phyloP scores from a whole-genome alignment of 163 green algal genomes.

The Prototheca wickerhamii region DNA sequence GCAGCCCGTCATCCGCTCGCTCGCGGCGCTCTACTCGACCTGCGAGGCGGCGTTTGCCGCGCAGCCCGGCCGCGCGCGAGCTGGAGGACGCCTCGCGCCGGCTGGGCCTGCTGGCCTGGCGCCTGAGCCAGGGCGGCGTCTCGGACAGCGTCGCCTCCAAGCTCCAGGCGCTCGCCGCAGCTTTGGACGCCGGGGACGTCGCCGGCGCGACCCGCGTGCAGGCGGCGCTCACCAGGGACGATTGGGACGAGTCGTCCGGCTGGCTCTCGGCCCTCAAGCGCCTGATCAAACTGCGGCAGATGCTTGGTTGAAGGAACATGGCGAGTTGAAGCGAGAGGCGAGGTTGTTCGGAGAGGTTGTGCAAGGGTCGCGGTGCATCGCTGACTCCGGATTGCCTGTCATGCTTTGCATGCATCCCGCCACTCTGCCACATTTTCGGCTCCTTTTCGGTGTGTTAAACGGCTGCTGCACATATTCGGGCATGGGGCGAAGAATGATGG shows the following conservation, averaged over 20 bases:
- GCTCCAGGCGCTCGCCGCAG: slow-evolving; percentile 68
- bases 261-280: slow-evolving; percentile 93
- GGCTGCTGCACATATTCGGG: no score
- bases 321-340: not conserved
- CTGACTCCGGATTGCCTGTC: no score
- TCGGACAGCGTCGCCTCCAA: slow-evolving; percentile 48
- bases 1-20: slow-evolving; percentile 47
- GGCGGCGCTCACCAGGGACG: slow-evolving; percentile 73
- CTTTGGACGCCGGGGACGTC: slow-evolving; percentile 76
- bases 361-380: no score
- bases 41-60: slow-evolving; percentile 41
- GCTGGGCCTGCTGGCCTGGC: slow-evolving; percentile 83
- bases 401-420: no score
- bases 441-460: no score
- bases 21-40: slow-evolving; percentile 53
- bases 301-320: slow-evolving; percentile 8
- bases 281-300: slow-evolving; percentile 73
- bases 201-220: slow-evolving; percentile 63
- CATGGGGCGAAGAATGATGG: no score
- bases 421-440: no score
- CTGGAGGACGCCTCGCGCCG: slow-evolving; percentile 88
- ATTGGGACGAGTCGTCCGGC: slow-evolving; percentile 89
- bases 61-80: slow-evolving; percentile 69
- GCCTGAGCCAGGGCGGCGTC: slow-evolving; percentile 75
- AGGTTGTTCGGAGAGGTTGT: not conserved